Conservation (phyloP, 768 basidiomycete species). For the Coprinopsis strossmayeri region DNA sequence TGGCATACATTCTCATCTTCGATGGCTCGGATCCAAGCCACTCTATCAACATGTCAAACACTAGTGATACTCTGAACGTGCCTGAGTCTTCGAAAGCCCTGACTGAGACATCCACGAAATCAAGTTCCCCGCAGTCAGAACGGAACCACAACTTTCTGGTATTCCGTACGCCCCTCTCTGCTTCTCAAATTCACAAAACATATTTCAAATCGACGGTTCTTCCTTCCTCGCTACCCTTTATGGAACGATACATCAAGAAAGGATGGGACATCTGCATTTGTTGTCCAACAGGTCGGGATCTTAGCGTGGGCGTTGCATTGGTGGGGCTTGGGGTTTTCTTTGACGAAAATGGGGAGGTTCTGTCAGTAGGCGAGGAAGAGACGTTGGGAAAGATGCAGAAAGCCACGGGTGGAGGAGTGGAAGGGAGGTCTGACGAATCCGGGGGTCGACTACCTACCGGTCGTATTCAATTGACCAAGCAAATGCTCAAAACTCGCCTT, state of each 20-base stretch:
- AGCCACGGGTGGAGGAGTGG: too few relatives aligned
- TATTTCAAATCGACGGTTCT: constrained; percentile 11
- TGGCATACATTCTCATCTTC: not conserved
- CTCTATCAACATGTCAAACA: not conserved
- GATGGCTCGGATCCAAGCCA: not conserved
- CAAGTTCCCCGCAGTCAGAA: too few relatives aligned
- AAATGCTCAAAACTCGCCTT: constrained; percentile 61
- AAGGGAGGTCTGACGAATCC: too few relatives aligned
- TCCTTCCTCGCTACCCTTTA: constrained; percentile 27
- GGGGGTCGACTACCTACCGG: too few relatives aligned
- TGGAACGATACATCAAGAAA: constrained; percentile 28
- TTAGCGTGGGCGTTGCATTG: constrained; percentile 57
- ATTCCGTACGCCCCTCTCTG: too few relatives aligned
- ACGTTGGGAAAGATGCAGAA: not conserved
- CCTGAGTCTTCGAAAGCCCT: not conserved
- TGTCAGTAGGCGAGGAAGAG: too few relatives aligned
- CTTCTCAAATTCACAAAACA: not conserved
- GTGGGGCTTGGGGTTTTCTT: constrained; percentile 55
- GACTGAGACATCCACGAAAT: not conserved
- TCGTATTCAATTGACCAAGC: too few relatives aligned
- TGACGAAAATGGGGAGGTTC: constrained; percentile 38
- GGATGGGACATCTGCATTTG: constrained; percentile 39
- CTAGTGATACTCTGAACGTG: not conserved
- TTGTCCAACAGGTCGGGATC: constrained; percentile 55
- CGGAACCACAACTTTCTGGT: too few relatives aligned